A percentile compares a stretch with the other conserved stretches of the same genome.
These are phyloP conservation scores for Dinochytrium kinnereticum DNA, from an alignment of 371 early-diverging fungal genomes.

Conservation along the genomic window DNA sequence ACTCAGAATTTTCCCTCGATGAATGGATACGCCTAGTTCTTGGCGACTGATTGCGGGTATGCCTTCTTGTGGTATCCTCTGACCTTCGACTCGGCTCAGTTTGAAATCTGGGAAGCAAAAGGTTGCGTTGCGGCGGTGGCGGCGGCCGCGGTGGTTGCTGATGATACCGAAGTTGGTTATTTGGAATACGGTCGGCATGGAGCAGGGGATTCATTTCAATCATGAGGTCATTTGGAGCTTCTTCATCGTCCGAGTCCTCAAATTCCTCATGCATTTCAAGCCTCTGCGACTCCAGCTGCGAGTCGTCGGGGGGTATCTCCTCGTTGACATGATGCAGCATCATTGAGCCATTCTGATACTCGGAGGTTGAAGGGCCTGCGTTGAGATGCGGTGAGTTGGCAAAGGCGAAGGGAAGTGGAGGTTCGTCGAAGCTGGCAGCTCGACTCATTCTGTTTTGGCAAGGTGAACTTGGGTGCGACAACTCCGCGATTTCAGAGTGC, in stretches of 20 bases:
- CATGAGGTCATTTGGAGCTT: constrained; percentile 26
- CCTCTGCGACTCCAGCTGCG: constrained; percentile 18
- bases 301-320: constrained; percentile 7
- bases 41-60: not conserved
- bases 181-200: not conserved
- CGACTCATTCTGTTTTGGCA: not conserved
- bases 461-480: not conserved
- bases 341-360: not conserved
- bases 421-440: not conserved
- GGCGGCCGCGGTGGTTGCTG: not conserved
- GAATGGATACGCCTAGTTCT: not conserved
- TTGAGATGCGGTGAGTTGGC: not conserved
- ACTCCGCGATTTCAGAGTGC: not conserved
- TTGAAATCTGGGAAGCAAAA: not conserved
- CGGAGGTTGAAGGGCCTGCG: not conserved
- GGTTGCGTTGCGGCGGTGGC: not conserved
- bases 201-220: constrained; percentile 26
- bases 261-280: not conserved
- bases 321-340: not conserved
- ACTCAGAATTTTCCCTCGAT: not conserved
- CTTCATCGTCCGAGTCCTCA: constrained; percentile 24
- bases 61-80: not conserved
- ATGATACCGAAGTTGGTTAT: not conserved
- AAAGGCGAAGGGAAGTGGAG: constrained; percentile 13
- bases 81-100: not conserved